Base-by-base conservation (phyloP, 768 basidiomycete species). In the Suillus occidentalis region DNA sequence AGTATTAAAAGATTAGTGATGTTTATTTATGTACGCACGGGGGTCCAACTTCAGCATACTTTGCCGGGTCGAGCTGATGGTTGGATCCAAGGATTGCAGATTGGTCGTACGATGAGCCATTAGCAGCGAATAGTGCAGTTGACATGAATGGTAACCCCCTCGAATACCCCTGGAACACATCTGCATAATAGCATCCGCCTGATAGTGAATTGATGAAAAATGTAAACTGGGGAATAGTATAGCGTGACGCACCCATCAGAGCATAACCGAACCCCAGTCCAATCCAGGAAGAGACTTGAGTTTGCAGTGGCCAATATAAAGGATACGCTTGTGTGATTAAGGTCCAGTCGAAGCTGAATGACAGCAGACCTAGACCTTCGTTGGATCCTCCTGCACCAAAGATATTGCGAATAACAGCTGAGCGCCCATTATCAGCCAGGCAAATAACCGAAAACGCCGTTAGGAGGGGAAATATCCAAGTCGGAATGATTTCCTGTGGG, bases 311-410 rank as follows among this genome's bases (percentile, higher is more conserved):
- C 84, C 85, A 86, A 10, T 83, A 81, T 7, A 87, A 74, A 0
- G 85, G 85, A 55, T 73, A 80, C 5, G 84, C 85, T 69, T 86
- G 85, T 1, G 81, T 82, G 66, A 86, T 85, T 25, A 86, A 75
- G 7, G 83, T 84, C 84, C 84, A 85, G 52, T 80, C 80, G 28
- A 81, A 78, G 61, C 79, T 73, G 68, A 84, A 83, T 40, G 80
- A 82, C 43, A 83, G 70, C 53, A 85, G 63, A 5, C 84, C 84
- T 16, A 84, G 77, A 14, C 84, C 84, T 70, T 85, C 84, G 69
- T 84, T 85, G 67, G 79, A 81, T 1, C 81, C 83, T 2, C 83
- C 84, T 8, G 80, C 84, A 60, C 79, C 79, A 63, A 78, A 79
- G 3, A 79, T 65, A 59, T 79, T 79, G 37, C 80, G 77, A 6